Evolutionary conservation across 192 early-diverging fungal species (phyloP).

Genomic region (Phycomyces nitens): DNA sequence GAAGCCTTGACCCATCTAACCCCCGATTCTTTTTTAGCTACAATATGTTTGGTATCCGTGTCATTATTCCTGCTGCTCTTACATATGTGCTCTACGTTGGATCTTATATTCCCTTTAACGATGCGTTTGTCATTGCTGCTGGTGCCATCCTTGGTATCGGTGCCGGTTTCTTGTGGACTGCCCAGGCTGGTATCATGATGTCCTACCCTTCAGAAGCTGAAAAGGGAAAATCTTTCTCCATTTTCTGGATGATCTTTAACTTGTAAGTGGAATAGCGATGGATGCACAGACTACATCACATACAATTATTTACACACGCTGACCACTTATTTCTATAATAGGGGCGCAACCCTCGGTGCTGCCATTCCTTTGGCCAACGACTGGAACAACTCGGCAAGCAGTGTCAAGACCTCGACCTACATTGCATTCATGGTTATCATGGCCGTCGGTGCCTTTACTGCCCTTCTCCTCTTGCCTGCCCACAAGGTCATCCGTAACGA

Average conservation of each 20-base stretch:
- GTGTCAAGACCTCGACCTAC: slow-evolving; percentile 69
- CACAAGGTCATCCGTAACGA: slow-evolving; percentile 61
- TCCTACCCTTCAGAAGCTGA: slow-evolving; percentile 80
- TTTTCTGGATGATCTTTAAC: slow-evolving; percentile 91
- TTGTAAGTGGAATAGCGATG: slow-evolving; percentile 16
- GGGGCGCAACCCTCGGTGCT: slow-evolving; percentile 78
- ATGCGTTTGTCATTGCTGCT: slow-evolving; percentile 64
- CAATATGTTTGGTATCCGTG: slow-evolving; percentile 73
- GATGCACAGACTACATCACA: background rate
- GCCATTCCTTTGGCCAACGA: slow-evolving; percentile 70
- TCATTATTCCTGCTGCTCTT: slow-evolving; percentile 64
- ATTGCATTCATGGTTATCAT: slow-evolving; percentile 70
- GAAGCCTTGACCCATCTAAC: too few relatives aligned
- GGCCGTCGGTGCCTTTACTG: slow-evolving; percentile 55
- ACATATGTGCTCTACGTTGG: slow-evolving; percentile 75
- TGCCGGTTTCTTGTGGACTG: slow-evolving; percentile 77
- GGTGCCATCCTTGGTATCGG: slow-evolving; percentile 81
- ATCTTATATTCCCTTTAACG: slow-evolving; percentile 62
- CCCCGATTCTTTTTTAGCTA: slow-evolving; percentile 35
- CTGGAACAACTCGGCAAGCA: slow-evolving; percentile 47
- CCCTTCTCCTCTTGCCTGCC: slow-evolving; percentile 55
- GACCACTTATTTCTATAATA: slow-evolving; percentile 16
- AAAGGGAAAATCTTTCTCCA: slow-evolving; percentile 77
- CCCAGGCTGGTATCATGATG: slow-evolving; percentile 81
- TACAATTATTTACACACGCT: background rate